Evolutionary conservation across 106 monocot genomes (phyloP), one percentile per base, ranked within the genome.

Genomic region (Allium cepa): DNA sequence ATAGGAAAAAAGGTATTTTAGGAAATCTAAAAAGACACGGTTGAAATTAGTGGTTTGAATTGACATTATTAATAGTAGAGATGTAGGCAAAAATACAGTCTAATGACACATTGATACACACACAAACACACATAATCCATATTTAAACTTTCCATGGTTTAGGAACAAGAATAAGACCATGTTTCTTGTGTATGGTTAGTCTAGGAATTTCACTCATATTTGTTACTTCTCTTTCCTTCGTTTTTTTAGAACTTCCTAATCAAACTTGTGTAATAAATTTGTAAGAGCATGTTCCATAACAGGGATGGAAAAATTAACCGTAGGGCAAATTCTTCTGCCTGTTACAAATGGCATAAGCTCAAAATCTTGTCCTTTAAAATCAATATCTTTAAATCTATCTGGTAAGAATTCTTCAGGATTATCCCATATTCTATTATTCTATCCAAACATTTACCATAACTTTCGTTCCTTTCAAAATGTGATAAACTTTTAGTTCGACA

Each of bases 361-460:
- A 14, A 57, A 57, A n/a, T 57, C 57, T n/a, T 57, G 57, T 57
- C 57, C 57, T n/a, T n/a, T 57, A 18, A 57, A 57, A n/a, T 57
- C 57, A n/a, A 57, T 3, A 3, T 57, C 57, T 15, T 4, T 7
- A 18, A 57, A 57, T 57, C 57, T 57, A 8, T 57, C 57, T 7
- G 57, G 57, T 7, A 7, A 14, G 18, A 57, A 57, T 9, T 14
- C 57, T 57, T 57, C 14, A 3, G 57, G 57, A 6, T 7, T 11
- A 1, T 57, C 9, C 57, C 57, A 57, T 7, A 18, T 14, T 57
- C 57, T 57, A 7, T 15, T 15, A n/a, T 57, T 12, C 14, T 18
- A 7, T 57, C 57, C 57, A 57, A 57, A 18, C 57, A 57, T 57
- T 57, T 16, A 57, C 57, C 13, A 57, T 11, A 14, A 57, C 57